A percentile compares a stretch with the other conserved stretches of the same genome.
phyloP scores from a whole-genome alignment of 306 rosid genomes.

The Quercus dentata region DNA sequence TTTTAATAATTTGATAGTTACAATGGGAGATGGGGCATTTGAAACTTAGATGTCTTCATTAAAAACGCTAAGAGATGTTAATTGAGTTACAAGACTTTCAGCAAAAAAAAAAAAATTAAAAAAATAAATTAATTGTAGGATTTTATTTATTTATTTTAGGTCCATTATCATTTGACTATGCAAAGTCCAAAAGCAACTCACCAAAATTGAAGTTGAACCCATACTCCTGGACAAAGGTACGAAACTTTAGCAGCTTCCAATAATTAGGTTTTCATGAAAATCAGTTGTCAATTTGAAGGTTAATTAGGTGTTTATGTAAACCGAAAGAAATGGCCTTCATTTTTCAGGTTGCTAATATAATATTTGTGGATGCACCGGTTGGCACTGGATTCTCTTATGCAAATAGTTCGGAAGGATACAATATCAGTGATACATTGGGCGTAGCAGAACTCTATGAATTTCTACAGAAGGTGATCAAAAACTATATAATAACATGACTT shows the following conservation, averaged over 20 bases:
- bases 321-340: neutral
- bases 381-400: slow-evolving; percentile 21
- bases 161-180: slow-evolving; percentile 5
- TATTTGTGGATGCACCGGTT: too few relatives aligned
- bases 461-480: neutral
- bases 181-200: neutral
- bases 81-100: too few relatives aligned
- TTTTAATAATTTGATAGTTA: too few relatives aligned
- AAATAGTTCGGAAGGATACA: slow-evolving; percentile 1
- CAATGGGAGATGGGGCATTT: too few relatives aligned
- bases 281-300: neutral
- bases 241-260: neutral
- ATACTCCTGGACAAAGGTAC: slow-evolving; percentile 25
- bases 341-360: too few relatives aligned
- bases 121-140: too few relatives aligned
- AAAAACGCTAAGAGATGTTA: too few relatives aligned
- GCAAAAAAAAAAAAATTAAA: too few relatives aligned
- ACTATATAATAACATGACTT: too few relatives aligned
- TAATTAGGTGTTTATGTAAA: neutral
- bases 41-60: too few relatives aligned
- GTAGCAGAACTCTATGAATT: slow-evolving; percentile 1
- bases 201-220: slow-evolving; percentile 21
- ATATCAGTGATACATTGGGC: neutral
- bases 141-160: neutral
- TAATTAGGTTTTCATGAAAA: too few relatives aligned